A percentile compares a stretch with the other conserved stretches of the same genome.
These are phyloP conservation scores for Pachysolen tannophilus DNA, from an alignment of 805 yeast genomes.

Conservation along the genomic window DNA sequence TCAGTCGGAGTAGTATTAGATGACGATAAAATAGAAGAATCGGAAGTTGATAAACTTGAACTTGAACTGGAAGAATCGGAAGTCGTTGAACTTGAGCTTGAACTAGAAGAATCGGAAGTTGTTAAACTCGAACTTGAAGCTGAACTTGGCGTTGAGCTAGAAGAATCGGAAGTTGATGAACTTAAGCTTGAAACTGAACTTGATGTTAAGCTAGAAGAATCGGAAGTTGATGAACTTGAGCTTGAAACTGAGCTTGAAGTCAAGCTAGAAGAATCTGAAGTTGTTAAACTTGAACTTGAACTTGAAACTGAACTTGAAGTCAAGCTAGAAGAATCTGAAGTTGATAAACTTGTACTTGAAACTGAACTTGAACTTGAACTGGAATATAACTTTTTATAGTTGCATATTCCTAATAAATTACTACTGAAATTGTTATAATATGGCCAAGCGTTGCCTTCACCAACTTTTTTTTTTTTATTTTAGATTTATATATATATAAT, in stretches of 20 bases:
- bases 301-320: constrained; percentile 4
- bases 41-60: background rate
- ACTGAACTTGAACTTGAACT: constrained; percentile 7
- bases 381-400: too few species aligned
- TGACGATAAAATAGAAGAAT: background rate
- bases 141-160: background rate
- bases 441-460: too few species aligned
- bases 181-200: too few species aligned
- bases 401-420: constrained; percentile 2
- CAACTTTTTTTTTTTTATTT: too few species aligned
- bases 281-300: constrained; percentile 1
- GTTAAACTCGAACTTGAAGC: too few species aligned
- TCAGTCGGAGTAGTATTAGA: too few species aligned
- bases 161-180: background rate
- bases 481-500: too few species aligned
- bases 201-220: background rate
- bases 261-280: background rate
- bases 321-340: constrained; percentile 3
- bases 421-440: too few species aligned
- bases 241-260: constrained; percentile 4
- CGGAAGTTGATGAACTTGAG: background rate
- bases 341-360: constrained; percentile 1
- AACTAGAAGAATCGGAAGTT: background rate
- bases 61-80: constrained; percentile 1
- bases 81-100: background rate